Evolutionary conservation across 2,329 filamentous ascomycete genomes (phyloP).

Genomic region (Aurifilum marmelostoma): DNA sequence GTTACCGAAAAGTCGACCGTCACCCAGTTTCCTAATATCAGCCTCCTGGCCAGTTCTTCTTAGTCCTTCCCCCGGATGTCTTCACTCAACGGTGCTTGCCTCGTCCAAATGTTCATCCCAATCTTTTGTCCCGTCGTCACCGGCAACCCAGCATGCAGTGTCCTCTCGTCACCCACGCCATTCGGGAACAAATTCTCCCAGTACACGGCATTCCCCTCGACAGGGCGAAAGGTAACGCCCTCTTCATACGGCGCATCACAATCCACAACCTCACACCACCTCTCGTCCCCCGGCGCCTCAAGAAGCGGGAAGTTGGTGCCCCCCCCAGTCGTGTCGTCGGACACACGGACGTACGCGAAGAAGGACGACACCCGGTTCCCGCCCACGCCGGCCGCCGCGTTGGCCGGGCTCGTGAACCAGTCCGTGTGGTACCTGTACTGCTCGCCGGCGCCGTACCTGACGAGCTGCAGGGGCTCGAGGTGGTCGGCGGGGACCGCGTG

Average conservation of each 20-base stretch:
- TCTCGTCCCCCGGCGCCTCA: constrained; percentile 38
- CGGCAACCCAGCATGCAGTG: constrained; percentile 44
- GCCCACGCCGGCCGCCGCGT: constrained; percentile 39
- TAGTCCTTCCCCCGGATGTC: constrained; percentile 6
- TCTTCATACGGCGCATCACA: constrained; percentile 46
- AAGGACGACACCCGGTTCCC: constrained; percentile 45
- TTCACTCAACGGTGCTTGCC: constrained; percentile 36
- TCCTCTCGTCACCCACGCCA: constrained; percentile 43
- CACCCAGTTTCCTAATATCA: not conserved
- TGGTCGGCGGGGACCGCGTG: constrained; percentile 40
- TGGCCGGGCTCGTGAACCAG: constrained; percentile 42
- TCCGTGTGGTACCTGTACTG: constrained; percentile 48
- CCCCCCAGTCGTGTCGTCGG: constrained; percentile 43
- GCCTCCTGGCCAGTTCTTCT: not conserved
- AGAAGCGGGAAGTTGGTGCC: constrained; percentile 47
- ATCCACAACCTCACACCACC: constrained; percentile 45
- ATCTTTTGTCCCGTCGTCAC: constrained; percentile 45
- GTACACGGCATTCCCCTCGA: constrained; percentile 45
- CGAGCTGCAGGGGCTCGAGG: constrained; percentile 45
- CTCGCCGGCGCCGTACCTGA: constrained; percentile 43
- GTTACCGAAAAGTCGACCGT: not conserved
- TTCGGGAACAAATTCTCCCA: constrained; percentile 44
- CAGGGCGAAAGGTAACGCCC: constrained; percentile 44
- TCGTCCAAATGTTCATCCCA: constrained; percentile 49
- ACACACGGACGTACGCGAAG: constrained; percentile 44